phyloP scores from a whole-genome alignment of 768 basidiomycete genomes.

The Termitomyces sp. region DNA sequence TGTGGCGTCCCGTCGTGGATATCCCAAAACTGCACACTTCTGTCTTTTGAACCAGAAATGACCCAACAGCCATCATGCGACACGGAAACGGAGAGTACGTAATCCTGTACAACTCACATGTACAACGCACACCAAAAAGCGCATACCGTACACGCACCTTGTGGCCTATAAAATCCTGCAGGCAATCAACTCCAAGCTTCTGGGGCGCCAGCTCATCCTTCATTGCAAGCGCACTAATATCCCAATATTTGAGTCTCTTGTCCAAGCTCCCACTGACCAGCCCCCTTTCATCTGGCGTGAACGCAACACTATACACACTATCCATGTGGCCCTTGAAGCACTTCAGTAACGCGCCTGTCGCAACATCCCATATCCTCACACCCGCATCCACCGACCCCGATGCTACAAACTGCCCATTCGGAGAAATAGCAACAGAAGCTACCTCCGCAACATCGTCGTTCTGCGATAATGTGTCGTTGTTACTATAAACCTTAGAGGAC shows the following conservation, averaged over 20 bases:
- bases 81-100: conserved; percentile 55
- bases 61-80: conserved; percentile 92
- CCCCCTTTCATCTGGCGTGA: conserved; percentile 87
- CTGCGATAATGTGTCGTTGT: conserved; percentile 45
- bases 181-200: conserved; percentile 20
- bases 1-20: conserved; percentile 71
- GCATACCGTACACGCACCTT: conserved; percentile 16
- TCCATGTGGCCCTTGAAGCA: conserved; percentile 73
- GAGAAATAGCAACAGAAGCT: conserved; percentile 75
- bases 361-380: conserved; percentile 77
- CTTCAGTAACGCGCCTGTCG: conserved; percentile 60
- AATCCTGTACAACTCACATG: conserved; percentile 17
- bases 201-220: conserved; percentile 23
- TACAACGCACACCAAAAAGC: not conserved
- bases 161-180: conserved; percentile 34
- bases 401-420: conserved; percentile 61
- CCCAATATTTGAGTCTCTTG: conserved; percentile 86
- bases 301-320: conserved; percentile 85
- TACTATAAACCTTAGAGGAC: conserved; percentile 38
- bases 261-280: conserved; percentile 90
- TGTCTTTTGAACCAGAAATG: conserved; percentile 91
- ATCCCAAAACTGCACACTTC: conserved; percentile 93
- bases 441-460: conserved; percentile 62
- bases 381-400: conserved; percentile 71
- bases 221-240: conserved; percentile 57